Percentiles rank a stretch among this genome's conserved stretches.
phyloP scores from a whole-genome alignment of 441 rosid genomes.

The Jatropha podagrica region DNA sequence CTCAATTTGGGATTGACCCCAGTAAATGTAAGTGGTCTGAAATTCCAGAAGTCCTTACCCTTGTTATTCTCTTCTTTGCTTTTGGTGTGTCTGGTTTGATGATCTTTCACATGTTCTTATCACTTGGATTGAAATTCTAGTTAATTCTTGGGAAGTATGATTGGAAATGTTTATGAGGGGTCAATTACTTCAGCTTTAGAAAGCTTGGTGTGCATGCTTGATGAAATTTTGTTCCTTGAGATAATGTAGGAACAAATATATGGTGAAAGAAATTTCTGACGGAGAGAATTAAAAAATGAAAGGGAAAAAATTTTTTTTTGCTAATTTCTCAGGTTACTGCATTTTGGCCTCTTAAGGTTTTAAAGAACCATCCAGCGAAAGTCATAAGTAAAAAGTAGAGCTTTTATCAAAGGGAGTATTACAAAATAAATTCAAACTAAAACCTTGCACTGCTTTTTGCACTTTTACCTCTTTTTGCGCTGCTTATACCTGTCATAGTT shows the following conservation, averaged over 20 bases:
- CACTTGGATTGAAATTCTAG: not conserved
- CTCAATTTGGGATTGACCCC: constrained; percentile 92
- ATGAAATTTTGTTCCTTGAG: not conserved
- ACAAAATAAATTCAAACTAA: too few species aligned
- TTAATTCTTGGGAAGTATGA: not conserved
- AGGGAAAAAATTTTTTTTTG: not conserved
- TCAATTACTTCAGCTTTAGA: not conserved
- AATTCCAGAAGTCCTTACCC: not conserved
- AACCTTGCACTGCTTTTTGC: not conserved
- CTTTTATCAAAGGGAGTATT: too few species aligned
- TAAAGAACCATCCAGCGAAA: too few species aligned
- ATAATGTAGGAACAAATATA: not conserved
- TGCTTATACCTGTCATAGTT: not conserved
- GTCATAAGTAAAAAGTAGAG: not conserved
- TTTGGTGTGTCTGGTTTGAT: not conserved
- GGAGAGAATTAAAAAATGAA: not conserved
- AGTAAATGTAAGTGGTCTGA: constrained; percentile 66
- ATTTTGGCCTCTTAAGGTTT: not conserved
- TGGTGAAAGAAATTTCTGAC: not conserved
- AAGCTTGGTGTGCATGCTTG: not conserved
- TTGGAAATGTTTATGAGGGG: not conserved
- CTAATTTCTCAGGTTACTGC: not conserved
- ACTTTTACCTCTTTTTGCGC: not conserved
- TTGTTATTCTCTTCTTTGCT: not conserved
- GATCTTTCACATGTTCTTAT: not conserved